Conservation (phyloP, 2,329 filamentous ascomycete species). For the Fusarium globosum region DNA sequence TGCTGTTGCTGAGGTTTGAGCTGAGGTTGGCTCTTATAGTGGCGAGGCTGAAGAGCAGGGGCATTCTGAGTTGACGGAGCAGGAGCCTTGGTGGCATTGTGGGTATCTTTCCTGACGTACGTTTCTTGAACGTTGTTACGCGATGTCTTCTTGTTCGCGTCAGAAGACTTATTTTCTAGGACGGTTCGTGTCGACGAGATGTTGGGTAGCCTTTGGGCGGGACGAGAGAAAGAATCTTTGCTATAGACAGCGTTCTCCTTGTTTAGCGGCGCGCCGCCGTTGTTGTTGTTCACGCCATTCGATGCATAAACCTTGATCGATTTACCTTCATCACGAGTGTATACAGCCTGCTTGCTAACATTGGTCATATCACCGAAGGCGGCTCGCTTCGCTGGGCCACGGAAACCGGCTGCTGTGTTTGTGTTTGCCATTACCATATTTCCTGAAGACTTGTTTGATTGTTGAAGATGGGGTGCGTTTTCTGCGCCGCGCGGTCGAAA, state of each 20-base stretch:
- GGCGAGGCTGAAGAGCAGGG: conserved; percentile 54
- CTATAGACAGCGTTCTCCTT: conserved; percentile 58
- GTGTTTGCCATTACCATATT: conserved; percentile 56
- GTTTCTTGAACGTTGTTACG: conserved; percentile 28
- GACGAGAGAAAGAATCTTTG: conserved; percentile 54
- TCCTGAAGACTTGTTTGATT: conserved; percentile 84
- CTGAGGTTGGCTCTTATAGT: conserved; percentile 66
- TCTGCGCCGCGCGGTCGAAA: conserved; percentile 61
- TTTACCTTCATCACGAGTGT: conserved; percentile 51
- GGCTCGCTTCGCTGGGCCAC: conserved; percentile 73
- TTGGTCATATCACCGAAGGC: conserved; percentile 89
- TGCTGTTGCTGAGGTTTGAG: conserved; percentile 59
- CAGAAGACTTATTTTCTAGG: conserved; percentile 41
- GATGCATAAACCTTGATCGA: conserved; percentile 47
- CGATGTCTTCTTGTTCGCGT: conserved; percentile 41
- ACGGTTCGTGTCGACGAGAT: conserved; percentile 40
- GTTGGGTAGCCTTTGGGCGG: conserved; percentile 48
- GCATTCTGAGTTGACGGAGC: conserved; percentile 34
- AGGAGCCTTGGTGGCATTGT: conserved; percentile 31
- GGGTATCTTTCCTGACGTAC: conserved; percentile 37
- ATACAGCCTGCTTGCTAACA: conserved; percentile 56
- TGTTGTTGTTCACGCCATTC: conserved; percentile 42
- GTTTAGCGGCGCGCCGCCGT: conserved; percentile 45
- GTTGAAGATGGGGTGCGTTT: conserved; percentile 69
- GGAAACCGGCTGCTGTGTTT: conserved; percentile 47